Evolutionary conservation across 306 rosid genomes (phyloP), one percentile per base, ranked within the genome.

Genomic region (Herpetospermum pedunculosum): DNA sequence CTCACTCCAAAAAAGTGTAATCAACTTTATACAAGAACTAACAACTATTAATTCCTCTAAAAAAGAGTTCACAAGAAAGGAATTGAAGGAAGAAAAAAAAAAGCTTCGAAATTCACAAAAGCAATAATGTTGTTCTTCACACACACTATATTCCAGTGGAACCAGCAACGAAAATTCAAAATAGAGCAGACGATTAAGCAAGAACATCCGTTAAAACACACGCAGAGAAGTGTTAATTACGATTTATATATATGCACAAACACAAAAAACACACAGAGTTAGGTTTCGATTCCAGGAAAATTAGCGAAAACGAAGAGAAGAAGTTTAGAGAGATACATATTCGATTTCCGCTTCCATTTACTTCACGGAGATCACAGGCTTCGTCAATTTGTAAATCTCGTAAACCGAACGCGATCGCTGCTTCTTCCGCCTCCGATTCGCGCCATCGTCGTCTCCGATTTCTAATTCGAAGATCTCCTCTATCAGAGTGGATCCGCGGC

Each of bases 341-440:
- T 38, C 71, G 30, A 64, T 64, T 37, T 57, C 28, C 71, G 49
- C 49, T 37, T 2, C 10, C 19, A 35, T 37, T 37, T 4, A 65
- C 6, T 65, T 65, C 13, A 65, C 72, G 32, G 26, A 40, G 40
- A 70, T 44, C 5, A 70, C 7, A 26, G 55, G 74, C 57, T 70
- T 70, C 55, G 74, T 70, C 74, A 46, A 70, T 47, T 70, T 70
- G 57, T 70, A 70, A 70, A 70, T 70, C 57, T 70, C 74, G 55
- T 70, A 43, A 26, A 70, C 74, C 15, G 74, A 70, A 26, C 74
- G 74, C 74, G 55, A 70, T 57, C 74, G 48, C 2, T 57, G 19
- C 55, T 68, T 68, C 73, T 37, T 68, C 54, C 54, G 34, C 8
- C 54, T 68, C 54, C 37, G 55, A 70, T 70, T 70, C 40, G 16